A percentile compares a stretch with the other conserved stretches of the same genome.
These are phyloP conservation scores for Anaeramoeba ignava DNA, from an alignment of 78 protist genomes.

Conservation along the genomic window DNA sequence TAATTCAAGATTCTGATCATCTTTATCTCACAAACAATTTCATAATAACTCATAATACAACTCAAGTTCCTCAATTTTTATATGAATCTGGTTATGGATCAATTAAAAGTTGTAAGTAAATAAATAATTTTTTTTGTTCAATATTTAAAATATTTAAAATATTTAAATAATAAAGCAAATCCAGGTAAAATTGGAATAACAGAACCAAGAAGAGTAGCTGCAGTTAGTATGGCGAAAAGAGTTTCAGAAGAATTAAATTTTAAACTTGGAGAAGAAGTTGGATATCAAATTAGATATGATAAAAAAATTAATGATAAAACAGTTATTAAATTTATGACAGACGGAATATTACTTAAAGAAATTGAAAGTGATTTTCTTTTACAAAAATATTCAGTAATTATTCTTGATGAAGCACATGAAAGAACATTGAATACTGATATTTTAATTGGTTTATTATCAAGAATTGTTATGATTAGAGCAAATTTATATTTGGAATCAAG, in stretches of 20 bases:
- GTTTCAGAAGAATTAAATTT: conserved; percentile 80
- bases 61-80: conserved; percentile 82
- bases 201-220: conserved; percentile 98
- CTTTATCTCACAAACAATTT: too few species aligned
- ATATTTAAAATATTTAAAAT: background rate
- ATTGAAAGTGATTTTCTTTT: conserved; percentile 67
- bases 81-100: conserved; percentile 76
- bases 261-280: conserved; percentile 47
- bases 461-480: conserved; percentile 72
- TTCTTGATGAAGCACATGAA: conserved; percentile 97
- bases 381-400: conserved; percentile 54
- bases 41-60: conserved; percentile 10
- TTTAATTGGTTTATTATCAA: conserved; percentile 86
- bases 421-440: conserved; percentile 57
- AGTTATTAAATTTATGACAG: conserved; percentile 84
- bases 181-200: conserved; percentile 89
- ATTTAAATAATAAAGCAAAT: background rate
- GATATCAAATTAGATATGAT: conserved; percentile 80
- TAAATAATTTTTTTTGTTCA: background rate
- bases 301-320: conserved; percentile 24
- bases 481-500: background rate
- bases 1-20: too few species aligned
- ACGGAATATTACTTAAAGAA: conserved; percentile 63
- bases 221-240: conserved; percentile 72
- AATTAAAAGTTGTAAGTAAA: background rate